These are phyloP conservation scores for Plenodomus tracheiphilus DNA, from an alignment of 2,329 filamentous ascomycete genomes.

Conservation along the genomic window DNA sequence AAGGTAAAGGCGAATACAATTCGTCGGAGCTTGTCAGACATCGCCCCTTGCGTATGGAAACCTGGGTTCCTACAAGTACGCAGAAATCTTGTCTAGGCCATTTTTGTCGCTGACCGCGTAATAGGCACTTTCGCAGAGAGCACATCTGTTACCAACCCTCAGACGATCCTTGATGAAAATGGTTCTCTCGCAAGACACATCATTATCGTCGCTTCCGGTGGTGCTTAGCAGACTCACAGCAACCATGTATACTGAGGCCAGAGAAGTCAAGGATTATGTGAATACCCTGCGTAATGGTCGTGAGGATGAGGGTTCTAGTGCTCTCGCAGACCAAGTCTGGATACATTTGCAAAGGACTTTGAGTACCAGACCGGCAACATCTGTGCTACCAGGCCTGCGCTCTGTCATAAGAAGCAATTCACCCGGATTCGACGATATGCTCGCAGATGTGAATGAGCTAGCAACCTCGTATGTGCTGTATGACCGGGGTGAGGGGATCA, in stretches of 20 bases:
- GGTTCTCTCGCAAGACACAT: constrained; percentile 6
- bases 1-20: constrained; percentile 40
- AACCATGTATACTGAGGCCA: neutral
- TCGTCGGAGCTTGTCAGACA: constrained; percentile 37
- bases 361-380: neutral
- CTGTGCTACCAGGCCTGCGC: constrained; percentile 7
- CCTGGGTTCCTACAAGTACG: constrained; percentile 41
- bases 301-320: neutral
- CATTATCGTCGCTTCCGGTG: neutral
- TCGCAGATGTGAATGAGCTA: constrained; percentile 4
- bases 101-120: constrained; percentile 7
- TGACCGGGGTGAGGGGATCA: neutral
- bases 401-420: neutral
- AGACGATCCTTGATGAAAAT: constrained; percentile 36
- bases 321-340: neutral
- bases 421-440: constrained; percentile 11
- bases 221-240: neutral
- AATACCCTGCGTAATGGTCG: neutral
- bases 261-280: neutral
- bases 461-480: neutral
- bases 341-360: neutral
- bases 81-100: neutral
- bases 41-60: constrained; percentile 48
- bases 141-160: constrained; percentile 45
- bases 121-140: constrained; percentile 38